A percentile compares a stretch with the other conserved stretches of the same genome.
Conservation (phyloP, 139 green algal genomes). For the Micractinium sp. region DNA sequence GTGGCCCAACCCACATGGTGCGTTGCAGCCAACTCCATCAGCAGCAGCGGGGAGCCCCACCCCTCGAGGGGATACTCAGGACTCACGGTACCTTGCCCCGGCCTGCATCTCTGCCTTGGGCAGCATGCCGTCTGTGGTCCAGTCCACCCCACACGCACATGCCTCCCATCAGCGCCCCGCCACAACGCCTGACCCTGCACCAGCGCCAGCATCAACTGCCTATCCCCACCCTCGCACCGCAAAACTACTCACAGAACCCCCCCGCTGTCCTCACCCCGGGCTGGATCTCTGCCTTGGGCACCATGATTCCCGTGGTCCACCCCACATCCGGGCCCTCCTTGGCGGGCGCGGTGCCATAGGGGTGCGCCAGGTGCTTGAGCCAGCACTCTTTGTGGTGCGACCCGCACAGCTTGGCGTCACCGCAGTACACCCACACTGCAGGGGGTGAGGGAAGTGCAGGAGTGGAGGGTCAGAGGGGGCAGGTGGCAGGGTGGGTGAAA, state of each 20-base stretch:
- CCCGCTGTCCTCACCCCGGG: background rate
- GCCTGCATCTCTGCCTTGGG: background rate
- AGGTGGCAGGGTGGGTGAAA: background rate
- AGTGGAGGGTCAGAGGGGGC: background rate
- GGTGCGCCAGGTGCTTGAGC: slow-evolving; percentile 89
- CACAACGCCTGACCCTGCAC: background rate
- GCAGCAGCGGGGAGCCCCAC: no score
- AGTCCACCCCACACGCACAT: no score
- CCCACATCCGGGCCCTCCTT: slow-evolving; percentile 64
- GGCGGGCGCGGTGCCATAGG: slow-evolving; percentile 59
- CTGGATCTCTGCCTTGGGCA: background rate
- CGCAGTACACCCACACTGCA: slow-evolving; percentile 91
- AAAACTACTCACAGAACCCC: no score
- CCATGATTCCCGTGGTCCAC: slow-evolving; percentile 79
- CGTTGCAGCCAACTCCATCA: no score
- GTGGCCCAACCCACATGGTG: no score
- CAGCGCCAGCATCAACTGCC: no score
- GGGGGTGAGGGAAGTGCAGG: background rate
- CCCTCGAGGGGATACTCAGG: no score
- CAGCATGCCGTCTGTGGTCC: background rate
- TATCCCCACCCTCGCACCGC: background rate
- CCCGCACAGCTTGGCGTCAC: slow-evolving; percentile 61
- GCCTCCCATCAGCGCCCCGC: background rate
- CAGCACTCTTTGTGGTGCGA: slow-evolving; percentile 78
- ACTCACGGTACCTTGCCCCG: no score